These are phyloP conservation scores for Hypseocharis bilobata DNA, from an alignment of 441 rosid genomes.

Conservation along the genomic window DNA sequence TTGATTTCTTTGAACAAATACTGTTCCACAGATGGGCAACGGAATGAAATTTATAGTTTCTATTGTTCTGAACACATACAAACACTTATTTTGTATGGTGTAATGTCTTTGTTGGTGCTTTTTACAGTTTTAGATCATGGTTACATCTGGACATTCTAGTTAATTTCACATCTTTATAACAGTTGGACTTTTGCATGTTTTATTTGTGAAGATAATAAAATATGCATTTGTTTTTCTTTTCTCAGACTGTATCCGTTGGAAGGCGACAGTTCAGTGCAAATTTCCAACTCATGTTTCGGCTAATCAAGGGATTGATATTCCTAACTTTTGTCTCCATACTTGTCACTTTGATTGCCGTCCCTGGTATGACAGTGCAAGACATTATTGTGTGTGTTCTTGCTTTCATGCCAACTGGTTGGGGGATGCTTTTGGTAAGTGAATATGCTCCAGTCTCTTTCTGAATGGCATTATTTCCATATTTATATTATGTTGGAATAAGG, in stretches of 20 bases:
- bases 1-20: no score
- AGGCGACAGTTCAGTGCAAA: constrained; percentile 80
- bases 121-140: no score
- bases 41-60: no score
- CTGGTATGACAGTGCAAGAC: constrained; percentile 76
- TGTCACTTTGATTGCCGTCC: constrained; percentile 68
- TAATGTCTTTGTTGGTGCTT: no score
- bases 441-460: background rate
- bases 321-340: constrained; percentile 64
- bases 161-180: no score
- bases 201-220: background rate
- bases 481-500: no score
- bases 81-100: no score
- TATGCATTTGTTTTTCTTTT: constrained; percentile 9
- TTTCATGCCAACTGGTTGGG: constrained; percentile 99
- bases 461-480: background rate
- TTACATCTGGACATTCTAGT: no score
- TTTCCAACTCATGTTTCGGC: constrained; percentile 87
- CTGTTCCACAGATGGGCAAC: no score
- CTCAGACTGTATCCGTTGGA: constrained; percentile 90
- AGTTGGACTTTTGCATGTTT: no score
- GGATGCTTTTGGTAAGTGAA: constrained; percentile 75
- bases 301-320: constrained; percentile 92
- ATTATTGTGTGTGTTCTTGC: constrained; percentile 85
- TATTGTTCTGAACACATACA: no score